Evolutionary conservation across 495 filamentous ascomycete genomes (phyloP), one percentile per base, ranked within the genome.

Genomic region (Neurospora sp.): DNA sequence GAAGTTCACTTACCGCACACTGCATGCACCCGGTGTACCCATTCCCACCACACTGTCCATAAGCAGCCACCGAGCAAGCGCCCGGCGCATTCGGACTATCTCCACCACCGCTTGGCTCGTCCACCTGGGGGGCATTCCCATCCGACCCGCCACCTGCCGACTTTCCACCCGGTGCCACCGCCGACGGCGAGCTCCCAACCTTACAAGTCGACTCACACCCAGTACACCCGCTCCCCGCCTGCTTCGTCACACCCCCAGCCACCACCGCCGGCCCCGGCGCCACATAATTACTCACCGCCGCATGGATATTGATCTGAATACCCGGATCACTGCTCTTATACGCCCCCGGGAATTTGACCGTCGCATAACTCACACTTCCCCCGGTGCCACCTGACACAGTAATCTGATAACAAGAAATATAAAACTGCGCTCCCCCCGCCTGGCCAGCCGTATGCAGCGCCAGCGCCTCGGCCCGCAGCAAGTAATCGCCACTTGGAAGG

Each of bases 401-500:
- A 12, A 86, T 76, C 78, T 87, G 85, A 78, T 84, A 87, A 79
- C 85, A 87, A 38, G 82, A 83, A 62, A 87, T 77, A 72, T 88
- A 87, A 74, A 87, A 85, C 77, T 88, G 86, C 4, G 82, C 86
- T 35, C 40, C 77, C 77, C 44, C 75, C 74, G 5, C 78, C 46
- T 75, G 75, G n/a, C 72, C 79, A 31, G 86, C 86, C 6, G 84
- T 80, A 74, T 88, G 86, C 39, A 88, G 79, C 6, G 86, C 86
- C 20, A 87, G 78, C 11, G 82, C 83, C 78, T 88, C 86, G 46
- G 85, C 86, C 23, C 86, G 81, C 35, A 88, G 77, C 4, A 88
- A 81, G 74, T 88, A 88, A 74, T 88, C 85, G 70, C 86, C 86
- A 8, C 82, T 74, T 4, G 82, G 78, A 38, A 87, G 76, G 74